These are phyloP conservation scores for Puccinia triticina DNA, from an alignment of 1,284 basidiomycete genomes.

Conservation along the genomic window DNA sequence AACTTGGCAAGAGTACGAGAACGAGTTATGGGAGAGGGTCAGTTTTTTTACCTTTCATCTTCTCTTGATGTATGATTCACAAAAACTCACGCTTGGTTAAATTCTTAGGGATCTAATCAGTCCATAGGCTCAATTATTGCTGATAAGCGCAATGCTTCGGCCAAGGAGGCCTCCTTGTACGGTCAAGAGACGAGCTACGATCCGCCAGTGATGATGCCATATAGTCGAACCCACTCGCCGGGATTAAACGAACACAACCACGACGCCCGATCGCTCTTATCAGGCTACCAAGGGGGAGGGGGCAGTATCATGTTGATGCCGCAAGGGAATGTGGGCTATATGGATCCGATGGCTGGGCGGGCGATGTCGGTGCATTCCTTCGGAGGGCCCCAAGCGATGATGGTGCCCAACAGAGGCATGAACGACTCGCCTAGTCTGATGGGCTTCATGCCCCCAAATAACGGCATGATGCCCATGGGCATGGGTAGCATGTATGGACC, in stretches of 20 bases:
- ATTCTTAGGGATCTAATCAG: constrained; percentile 50
- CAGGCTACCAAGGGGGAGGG: constrained; percentile 50
- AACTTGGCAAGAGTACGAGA: constrained; percentile 93
- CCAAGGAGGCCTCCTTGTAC: constrained; percentile 49
- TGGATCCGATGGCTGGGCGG: constrained; percentile 41
- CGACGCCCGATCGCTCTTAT: constrained; percentile 47
- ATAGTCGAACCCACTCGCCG: constrained; percentile 49
- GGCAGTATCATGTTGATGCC: constrained; percentile 49
- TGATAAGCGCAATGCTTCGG: constrained; percentile 44
- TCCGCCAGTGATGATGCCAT: constrained; percentile 45
- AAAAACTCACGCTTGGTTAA: not conserved
- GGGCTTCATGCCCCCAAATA: constrained; percentile 10
- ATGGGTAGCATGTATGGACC: constrained; percentile 31
- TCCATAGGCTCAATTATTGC: constrained; percentile 49
- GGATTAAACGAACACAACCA: constrained; percentile 45
- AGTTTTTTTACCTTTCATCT: constrained; percentile 4
- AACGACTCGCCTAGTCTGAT: constrained; percentile 36
- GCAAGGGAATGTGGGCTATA: constrained; percentile 19
- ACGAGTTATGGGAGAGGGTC: constrained; percentile 95
- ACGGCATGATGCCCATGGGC: constrained; percentile 31
- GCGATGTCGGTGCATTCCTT: constrained; percentile 50
- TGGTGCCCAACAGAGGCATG: constrained; percentile 37
- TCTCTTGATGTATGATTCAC: not conserved
- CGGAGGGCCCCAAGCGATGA: constrained; percentile 50
- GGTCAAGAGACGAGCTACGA: constrained; percentile 51